phyloP scores from a whole-genome alignment of 2,329 filamentous ascomycete genomes.

The Colletotrichum aenigma region DNA sequence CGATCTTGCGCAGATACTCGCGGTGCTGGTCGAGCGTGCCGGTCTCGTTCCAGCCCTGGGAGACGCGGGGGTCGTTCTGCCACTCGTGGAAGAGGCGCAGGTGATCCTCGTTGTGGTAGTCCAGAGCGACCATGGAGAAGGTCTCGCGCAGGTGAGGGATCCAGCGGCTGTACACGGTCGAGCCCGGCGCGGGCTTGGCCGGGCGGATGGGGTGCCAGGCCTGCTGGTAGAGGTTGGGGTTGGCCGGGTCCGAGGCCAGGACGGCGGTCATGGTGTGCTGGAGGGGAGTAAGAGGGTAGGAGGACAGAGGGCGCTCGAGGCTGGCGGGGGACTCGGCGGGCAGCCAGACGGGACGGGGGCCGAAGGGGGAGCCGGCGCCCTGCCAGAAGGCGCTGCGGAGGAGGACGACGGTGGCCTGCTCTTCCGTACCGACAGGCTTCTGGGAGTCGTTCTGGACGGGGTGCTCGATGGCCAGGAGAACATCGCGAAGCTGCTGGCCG shows the following conservation, averaged over 20 bases:
- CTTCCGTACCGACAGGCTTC: conserved; percentile 29
- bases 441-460: conserved; percentile 38
- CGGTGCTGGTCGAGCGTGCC: conserved; percentile 77
- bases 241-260: conserved; percentile 43
- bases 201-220: conserved; percentile 74
- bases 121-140: conserved; percentile 78
- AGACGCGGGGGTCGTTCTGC: conserved; percentile 85
- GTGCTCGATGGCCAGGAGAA: conserved; percentile 55
- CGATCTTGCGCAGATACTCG: conserved; percentile 70
- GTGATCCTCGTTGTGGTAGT: conserved; percentile 68
- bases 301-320: conserved; percentile 41
- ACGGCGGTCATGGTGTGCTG: conserved; percentile 47
- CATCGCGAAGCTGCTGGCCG: conserved; percentile 45
- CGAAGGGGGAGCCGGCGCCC: conserved; percentile 70
- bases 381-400: conserved; percentile 70
- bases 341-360: conserved; percentile 66
- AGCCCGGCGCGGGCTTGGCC: conserved; percentile 72
- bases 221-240: conserved; percentile 49
- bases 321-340: conserved; percentile 46
- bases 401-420: conserved; percentile 42
- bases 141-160: conserved; percentile 77
- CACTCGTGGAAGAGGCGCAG: conserved; percentile 75
- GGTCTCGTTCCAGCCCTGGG: conserved; percentile 80
- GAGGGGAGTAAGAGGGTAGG: conserved; percentile 53
- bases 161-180: conserved; percentile 78